Evolutionary conservation across 2,329 filamentous ascomycete genomes (phyloP).

Genomic region (Alternaria consortialis): DNA sequence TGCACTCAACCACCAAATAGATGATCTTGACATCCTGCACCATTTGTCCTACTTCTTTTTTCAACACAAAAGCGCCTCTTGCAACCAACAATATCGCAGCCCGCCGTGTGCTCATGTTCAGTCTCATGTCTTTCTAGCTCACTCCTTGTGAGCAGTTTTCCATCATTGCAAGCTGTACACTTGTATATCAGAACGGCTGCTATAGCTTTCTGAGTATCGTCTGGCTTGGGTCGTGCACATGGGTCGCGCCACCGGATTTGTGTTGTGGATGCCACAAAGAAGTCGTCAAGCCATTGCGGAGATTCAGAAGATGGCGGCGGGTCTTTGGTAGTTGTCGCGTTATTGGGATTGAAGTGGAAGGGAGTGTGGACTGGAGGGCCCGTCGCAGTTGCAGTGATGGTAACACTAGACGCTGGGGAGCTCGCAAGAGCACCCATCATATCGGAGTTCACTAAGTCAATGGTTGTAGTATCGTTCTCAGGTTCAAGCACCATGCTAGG

Average conservation of each 20-base stretch:
- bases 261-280: conserved; percentile 36
- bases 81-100: conserved; percentile 28
- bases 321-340: background rate
- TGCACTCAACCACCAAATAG: conserved; percentile 10
- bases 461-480: background rate
- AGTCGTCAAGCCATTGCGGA: conserved; percentile 16
- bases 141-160: conserved; percentile 33
- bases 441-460: background rate
- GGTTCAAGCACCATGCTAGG: background rate
- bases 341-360: conserved; percentile 30
- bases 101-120: conserved; percentile 37
- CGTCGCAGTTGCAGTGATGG: background rate
- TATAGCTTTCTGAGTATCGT: conserved; percentile 21
- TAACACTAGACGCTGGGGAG: conserved; percentile 1
- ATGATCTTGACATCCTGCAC: conserved; percentile 17
- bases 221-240: conserved; percentile 15
- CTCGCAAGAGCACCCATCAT: background rate
- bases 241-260: conserved; percentile 37
- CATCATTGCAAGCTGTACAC: conserved; percentile 35
- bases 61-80: conserved; percentile 38
- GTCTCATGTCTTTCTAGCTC: conserved; percentile 36
- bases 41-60: conserved; percentile 2
- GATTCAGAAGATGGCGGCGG: background rate
- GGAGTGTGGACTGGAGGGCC: conserved; percentile 3
- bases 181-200: conserved; percentile 24